These are phyloP conservation scores for Ascochyta lentis DNA, from an alignment of 2,329 filamentous ascomycete species.

Conservation along the genomic window DNA sequence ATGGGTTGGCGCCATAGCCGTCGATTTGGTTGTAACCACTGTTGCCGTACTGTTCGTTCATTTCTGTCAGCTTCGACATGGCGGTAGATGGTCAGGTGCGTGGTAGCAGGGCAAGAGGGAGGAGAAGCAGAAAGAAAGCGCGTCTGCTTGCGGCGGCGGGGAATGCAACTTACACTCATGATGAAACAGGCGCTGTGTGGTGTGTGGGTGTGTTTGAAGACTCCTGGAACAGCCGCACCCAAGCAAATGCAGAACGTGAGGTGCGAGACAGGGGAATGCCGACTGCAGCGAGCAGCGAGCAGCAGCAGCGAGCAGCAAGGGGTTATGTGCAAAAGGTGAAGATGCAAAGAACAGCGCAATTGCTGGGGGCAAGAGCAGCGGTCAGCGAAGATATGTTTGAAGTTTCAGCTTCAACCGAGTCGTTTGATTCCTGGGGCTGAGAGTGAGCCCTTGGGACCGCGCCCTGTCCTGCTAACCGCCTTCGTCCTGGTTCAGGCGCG, in stretches of 20 bases:
- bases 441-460: slow-evolving; percentile 11
- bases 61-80: slow-evolving; percentile 27
- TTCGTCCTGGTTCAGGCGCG: slow-evolving; percentile 1
- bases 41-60: slow-evolving; percentile 50
- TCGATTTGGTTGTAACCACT: slow-evolving; percentile 50
- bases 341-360: slow-evolving; percentile 6
- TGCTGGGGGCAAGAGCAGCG: slow-evolving; percentile 8
- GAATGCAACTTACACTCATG: slow-evolving; percentile 47
- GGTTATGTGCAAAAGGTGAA: slow-evolving; percentile 1
- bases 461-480: slow-evolving; percentile 4
- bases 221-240: slow-evolving; percentile 45
- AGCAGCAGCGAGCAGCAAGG: not conserved
- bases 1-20: slow-evolving; percentile 53
- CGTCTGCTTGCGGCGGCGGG: slow-evolving; percentile 18
- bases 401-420: slow-evolving; percentile 14
- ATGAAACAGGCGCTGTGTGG: slow-evolving; percentile 47
- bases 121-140: slow-evolving; percentile 14
- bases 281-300: slow-evolving; percentile 2
- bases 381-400: slow-evolving; percentile 20
- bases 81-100: slow-evolving; percentile 1
- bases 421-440: slow-evolving; percentile 17
- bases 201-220: slow-evolving; percentile 34
- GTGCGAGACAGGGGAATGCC: slow-evolving; percentile 15
- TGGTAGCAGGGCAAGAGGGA: slow-evolving; percentile 13
- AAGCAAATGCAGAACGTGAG: slow-evolving; percentile 11